Conservation (phyloP, 2,329 filamentous ascomycete species). For the Pleomassaria siparia region DNA sequence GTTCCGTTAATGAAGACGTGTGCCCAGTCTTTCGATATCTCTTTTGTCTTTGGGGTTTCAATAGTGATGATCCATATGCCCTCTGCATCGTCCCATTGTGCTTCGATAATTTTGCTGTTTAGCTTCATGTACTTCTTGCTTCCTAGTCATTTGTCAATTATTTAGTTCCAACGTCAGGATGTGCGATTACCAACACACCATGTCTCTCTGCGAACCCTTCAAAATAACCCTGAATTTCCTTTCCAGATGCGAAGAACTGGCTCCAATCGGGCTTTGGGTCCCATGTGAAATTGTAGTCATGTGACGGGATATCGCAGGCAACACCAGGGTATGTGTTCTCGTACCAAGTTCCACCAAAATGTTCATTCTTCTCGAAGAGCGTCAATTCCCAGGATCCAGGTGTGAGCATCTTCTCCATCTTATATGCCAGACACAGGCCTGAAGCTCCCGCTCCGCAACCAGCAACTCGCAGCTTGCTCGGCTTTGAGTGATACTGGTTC, state of each 20-base stretch:
- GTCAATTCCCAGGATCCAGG: constrained; percentile 45
- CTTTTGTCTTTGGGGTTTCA: constrained; percentile 35
- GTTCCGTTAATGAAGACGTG: constrained; percentile 50
- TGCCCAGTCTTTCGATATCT: constrained; percentile 36
- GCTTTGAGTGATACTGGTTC: constrained; percentile 38
- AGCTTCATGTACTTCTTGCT: constrained; percentile 51
- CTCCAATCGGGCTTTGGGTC: constrained; percentile 7
- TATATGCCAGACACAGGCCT: constrained; percentile 47
- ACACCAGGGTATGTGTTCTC: constrained; percentile 43
- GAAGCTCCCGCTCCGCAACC: constrained; percentile 46
- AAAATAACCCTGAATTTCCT: constrained; percentile 46
- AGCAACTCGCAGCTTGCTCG: constrained; percentile 31
- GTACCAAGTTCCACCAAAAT: constrained; percentile 50
- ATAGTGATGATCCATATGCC: constrained; percentile 45
- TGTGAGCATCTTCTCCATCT: constrained; percentile 43
- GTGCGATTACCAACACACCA: constrained; percentile 49
- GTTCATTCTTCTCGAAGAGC: constrained; percentile 53
- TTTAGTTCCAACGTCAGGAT: background rate
- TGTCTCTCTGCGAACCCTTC: constrained; percentile 58
- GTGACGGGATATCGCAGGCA: constrained; percentile 42
- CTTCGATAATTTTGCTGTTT: constrained; percentile 47
- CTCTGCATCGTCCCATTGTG: constrained; percentile 47
- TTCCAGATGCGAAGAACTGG: constrained; percentile 8
- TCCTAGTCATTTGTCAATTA: constrained; percentile 21
- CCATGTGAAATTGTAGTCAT: constrained; percentile 10